Conservation (phyloP, 345 rosid genomes). For the Citrus inodora region DNA sequence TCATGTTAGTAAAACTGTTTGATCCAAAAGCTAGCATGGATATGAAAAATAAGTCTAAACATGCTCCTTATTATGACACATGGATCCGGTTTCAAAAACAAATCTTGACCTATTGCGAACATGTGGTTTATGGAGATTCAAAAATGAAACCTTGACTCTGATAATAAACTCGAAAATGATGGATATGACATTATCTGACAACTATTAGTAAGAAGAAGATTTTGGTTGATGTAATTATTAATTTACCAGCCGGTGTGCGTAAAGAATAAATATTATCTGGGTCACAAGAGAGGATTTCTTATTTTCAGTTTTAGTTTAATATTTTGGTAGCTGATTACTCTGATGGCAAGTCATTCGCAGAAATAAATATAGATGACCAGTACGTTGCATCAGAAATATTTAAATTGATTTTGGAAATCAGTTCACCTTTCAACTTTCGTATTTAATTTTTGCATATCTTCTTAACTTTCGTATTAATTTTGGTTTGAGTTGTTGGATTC, state of each 20-base stretch:
- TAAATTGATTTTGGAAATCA: not conserved
- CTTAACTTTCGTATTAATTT: not conserved
- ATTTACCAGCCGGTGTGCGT: not conserved
- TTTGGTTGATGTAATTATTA: not conserved
- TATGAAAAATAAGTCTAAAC: too few species aligned
- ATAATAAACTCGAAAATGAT: too few species aligned
- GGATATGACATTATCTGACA: too few species aligned
- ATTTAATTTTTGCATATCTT: not conserved
- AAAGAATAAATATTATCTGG: not conserved
- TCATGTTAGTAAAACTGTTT: too few species aligned
- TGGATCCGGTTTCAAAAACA: too few species aligned
- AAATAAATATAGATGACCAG: not conserved
- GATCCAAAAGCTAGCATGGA: too few species aligned
- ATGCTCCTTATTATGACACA: too few species aligned
- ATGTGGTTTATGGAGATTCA: too few species aligned
- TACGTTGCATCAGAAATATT: not conserved
- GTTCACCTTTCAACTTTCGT: not conserved
- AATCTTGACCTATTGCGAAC: too few species aligned
- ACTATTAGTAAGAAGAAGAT: not conserved
- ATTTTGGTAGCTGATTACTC: not conserved
- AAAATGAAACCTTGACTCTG: too few species aligned
- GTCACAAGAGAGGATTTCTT: not conserved
- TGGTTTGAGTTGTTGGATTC: not conserved
- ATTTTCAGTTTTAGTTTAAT: not conserved
- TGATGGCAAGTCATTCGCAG: not conserved